Evolutionary conservation across 208 protist genomes (phyloP), one percentile per base, ranked within the genome.

Genomic region (Leishmania turanica): DNA sequence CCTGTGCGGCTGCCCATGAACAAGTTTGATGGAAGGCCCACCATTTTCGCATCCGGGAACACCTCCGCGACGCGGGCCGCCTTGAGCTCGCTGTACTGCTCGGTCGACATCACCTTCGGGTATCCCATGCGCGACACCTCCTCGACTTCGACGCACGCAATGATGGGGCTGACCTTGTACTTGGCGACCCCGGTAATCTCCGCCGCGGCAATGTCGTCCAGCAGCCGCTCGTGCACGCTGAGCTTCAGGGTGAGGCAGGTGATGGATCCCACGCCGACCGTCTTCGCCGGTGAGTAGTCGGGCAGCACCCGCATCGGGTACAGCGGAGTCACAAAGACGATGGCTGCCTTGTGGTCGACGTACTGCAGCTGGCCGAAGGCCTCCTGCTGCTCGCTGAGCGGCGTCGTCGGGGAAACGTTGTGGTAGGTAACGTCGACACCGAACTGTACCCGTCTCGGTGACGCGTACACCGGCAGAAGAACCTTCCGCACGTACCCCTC

Each of bases 161-260:
- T 86, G 1, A 95, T 88, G 5, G 83, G 76, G 79, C 89, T 94
- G 0, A 95, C 85, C 79, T 94, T 95, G 87, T 95, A 96, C 80
- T 89, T 93, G 47, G 89, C 88, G 82, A 96, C 89, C n/a, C 93
- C 93, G 15, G 85, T 89, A 53, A 98, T 87, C 79, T 96, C 92
- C 40, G 88, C 93, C 75, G 93, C 89, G 37, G 85, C 88, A 37
- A 87, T 75, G 81, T 96, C 91, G 47, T 98, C 95, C 53, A 98
- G 89, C 77, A 96, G 87, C 62, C 81, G 88, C 82, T 98, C 91
- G 74, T 94, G 81, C 34, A 98, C 88, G 77, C 89, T 84, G 19
- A 98, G 79, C 78, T 98, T 91, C 17, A 98, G 84, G 51, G 95
- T 98, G 93, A 98, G 94, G 80, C 93, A 96, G 0, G 95, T 93